These are phyloP conservation scores for Pseudognaphalium luteoalbum DNA, from an alignment of 129 eudicot genomes.

Conservation along the genomic window DNA sequence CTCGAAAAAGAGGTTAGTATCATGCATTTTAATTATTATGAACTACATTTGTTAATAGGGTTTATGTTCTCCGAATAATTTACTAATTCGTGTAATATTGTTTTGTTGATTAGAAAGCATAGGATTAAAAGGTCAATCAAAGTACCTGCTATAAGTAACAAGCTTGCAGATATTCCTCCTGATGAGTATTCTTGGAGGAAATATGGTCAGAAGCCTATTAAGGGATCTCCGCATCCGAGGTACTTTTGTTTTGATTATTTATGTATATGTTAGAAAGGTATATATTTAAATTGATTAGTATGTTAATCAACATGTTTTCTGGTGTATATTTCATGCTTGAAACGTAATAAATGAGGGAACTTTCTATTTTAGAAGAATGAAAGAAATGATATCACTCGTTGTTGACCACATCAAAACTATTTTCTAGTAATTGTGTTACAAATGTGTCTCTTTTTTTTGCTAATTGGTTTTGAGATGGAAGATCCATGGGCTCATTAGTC, in stretches of 20 bases:
- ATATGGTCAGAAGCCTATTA: constrained; percentile 96
- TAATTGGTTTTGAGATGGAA: not conserved
- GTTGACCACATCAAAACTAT: constrained; percentile 1
- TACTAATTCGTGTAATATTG: not conserved
- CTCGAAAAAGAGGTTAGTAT: constrained; percentile 83
- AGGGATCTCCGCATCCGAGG: constrained; percentile 99
- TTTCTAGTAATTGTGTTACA: not conserved
- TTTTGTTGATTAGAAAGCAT: constrained; percentile 64
- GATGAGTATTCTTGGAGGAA: constrained; percentile 99
- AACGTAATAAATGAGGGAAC: not conserved
- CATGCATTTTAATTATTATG: not conserved
- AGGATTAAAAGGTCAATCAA: constrained; percentile 89
- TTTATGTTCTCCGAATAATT: not conserved
- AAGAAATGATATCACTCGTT: not conserved
- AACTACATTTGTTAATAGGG: not conserved
- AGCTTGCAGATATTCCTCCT: constrained; percentile 96
- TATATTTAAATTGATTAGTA: not conserved
- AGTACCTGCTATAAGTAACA: constrained; percentile 98
- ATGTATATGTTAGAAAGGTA: no score
- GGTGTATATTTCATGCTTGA: not conserved
- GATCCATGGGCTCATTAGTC: not conserved
- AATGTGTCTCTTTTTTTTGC: constrained; percentile 12
- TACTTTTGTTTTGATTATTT: constrained; percentile 28
- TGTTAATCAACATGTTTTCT: constrained; percentile 8
- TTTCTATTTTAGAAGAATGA: constrained; percentile 7